phyloP scores from a whole-genome alignment of 441 rosid genomes.

The Viola pubescens region DNA sequence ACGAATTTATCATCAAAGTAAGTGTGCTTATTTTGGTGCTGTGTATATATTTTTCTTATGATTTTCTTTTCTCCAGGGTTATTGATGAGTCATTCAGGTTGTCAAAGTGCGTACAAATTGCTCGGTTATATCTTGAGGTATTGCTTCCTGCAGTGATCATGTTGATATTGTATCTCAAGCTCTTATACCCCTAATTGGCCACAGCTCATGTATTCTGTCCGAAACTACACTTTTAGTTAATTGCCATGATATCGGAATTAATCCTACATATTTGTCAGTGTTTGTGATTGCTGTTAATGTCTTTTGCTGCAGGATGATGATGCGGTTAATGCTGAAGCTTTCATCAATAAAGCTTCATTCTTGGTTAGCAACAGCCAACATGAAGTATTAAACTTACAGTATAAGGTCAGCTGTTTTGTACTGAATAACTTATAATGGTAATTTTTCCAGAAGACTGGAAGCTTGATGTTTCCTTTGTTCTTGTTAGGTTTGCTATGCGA shows the following conservation, averaged over 20 bases:
- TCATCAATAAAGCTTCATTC: conserved; percentile 95
- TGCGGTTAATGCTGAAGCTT: conserved; percentile 95
- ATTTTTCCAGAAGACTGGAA: conserved; percentile 5
- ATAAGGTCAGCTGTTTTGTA: conserved; percentile 50
- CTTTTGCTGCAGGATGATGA: conserved; percentile 72
- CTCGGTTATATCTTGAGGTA: conserved; percentile 96
- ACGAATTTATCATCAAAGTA: neutral
- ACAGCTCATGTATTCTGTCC: neutral
- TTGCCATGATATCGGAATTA: neutral
- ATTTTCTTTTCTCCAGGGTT: conserved; percentile 43
- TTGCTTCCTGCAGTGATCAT: neutral
- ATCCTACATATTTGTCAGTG: neutral
- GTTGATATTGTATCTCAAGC: no score
- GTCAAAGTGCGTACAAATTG: conserved; percentile 96
- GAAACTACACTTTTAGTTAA: neutral
- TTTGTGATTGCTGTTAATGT: neutral
- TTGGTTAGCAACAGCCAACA: conserved; percentile 93
- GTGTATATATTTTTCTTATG: conserved; percentile 7
- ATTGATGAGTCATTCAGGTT: conserved; percentile 79
- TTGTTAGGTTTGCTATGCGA: conserved; percentile 87
- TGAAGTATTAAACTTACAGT: conserved; percentile 84
- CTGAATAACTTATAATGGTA: conserved; percentile 1
- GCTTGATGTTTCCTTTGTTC: conserved; percentile 8
- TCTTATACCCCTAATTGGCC: neutral
- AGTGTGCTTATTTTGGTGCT: neutral